Evolutionary conservation across 2,329 filamentous ascomycete genomes (phyloP), one percentile per base, ranked within the genome.

Genomic region (Exophiala calicioides): DNA sequence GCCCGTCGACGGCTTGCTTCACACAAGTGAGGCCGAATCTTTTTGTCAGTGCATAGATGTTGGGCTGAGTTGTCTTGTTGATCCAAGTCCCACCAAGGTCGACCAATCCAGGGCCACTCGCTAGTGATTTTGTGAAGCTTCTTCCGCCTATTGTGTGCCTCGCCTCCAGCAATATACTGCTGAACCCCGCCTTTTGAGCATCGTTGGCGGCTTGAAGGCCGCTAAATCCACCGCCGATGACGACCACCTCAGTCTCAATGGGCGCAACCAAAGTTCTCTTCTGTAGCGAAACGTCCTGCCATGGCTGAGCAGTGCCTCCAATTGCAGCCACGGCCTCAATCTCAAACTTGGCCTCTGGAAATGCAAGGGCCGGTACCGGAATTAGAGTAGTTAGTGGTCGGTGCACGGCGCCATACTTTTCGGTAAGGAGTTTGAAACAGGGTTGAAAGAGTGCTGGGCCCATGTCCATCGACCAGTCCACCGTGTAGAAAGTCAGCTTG

Each of bases 21-120:
- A 76, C 64, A 1, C 74, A 49, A 15, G 75, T 68, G 0, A 74
- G 55, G 0, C 68, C 67, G 10, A 45, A 57, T 4, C 51, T 24
- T 19, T 54, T 35, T 0, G 59, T 53, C 1, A 78, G 59, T 0
- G 58, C 62, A 49, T 62, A 72, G 30, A 80, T 70, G 3, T 63
- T 64, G 15, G 57, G 63, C 52, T 82, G 79, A 33, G 72, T 77
- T 1, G 63, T 71, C 36, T 80, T 73, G 53, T 82, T 82, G 52
- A 82, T 74, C 80, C 79, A 82, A 0, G 76, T 77, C 0, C 77
- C 80, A 2, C 79, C 79, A 0, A 80, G 58, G 13, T 82, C 79
- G 5, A 73, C 66, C 0, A 64, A 49, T 0, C 60, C 13, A 56
- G 50, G 53, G 4, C 56, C 68, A 10, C 36, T 63, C 45, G 63